Evolutionary conservation across 2,329 filamentous ascomycete genomes (phyloP).

Genomic region (Sarocladium kiliense): DNA sequence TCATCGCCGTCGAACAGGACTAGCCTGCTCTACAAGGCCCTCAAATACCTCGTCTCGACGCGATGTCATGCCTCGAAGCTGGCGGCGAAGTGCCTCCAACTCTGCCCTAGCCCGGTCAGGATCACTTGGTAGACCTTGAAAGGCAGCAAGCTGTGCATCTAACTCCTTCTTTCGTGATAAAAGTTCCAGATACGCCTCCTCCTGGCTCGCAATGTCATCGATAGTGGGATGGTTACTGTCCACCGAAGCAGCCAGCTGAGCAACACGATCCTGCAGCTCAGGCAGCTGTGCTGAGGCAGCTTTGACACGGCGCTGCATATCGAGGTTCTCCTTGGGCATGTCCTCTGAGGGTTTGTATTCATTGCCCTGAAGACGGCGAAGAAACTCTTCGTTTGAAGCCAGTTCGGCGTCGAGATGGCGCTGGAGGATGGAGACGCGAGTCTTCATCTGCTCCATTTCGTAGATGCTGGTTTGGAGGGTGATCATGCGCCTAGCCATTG

Average conservation of each 20-base stretch:
- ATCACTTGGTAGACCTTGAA: constrained; percentile 69
- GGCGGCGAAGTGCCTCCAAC: constrained; percentile 60
- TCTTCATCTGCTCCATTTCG: constrained; percentile 49
- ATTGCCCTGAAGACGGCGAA: constrained; percentile 36
- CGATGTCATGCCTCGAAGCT: constrained; percentile 56
- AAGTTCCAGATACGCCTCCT: constrained; percentile 53
- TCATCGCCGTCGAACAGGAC: constrained; percentile 39
- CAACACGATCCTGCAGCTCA: constrained; percentile 51
- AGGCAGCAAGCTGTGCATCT: constrained; percentile 58
- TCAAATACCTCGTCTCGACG: constrained; percentile 73
- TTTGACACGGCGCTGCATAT: constrained; percentile 67
- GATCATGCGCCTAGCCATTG: constrained; percentile 37
- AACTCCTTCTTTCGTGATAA: constrained; percentile 53
- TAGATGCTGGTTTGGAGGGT: constrained; percentile 49
- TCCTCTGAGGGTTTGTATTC: constrained; percentile 49
- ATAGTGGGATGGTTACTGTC: constrained; percentile 41
- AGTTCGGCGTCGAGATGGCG: constrained; percentile 49
- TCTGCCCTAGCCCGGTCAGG: constrained; percentile 62
- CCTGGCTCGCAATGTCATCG: constrained; percentile 53
- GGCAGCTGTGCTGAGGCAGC: constrained; percentile 59
- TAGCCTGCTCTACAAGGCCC: constrained; percentile 59
- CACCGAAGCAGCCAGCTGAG: constrained; percentile 30
- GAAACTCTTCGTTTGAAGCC: constrained; percentile 29
- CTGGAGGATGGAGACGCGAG: constrained; percentile 51
- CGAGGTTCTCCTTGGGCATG: constrained; percentile 65